Conservation (phyloP, 2,329 filamentous ascomycete species). For the Hyphodiscus sp. region DNA sequence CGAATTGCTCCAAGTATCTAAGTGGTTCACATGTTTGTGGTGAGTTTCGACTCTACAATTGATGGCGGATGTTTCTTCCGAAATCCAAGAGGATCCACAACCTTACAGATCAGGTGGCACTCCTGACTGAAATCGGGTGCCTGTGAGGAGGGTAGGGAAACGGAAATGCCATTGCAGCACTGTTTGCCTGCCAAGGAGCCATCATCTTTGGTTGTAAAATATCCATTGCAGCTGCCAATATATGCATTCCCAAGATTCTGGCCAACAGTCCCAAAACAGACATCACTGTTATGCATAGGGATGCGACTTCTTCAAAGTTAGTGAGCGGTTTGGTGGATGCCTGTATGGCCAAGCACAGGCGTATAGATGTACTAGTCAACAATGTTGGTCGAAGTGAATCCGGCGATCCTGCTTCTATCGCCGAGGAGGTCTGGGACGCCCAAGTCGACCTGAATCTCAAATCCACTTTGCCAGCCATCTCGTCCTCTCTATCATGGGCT, state of each 20-base stretch:
- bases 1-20: too few relatives aligned
- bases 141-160: not conserved
- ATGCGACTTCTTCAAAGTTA: conserved; percentile 46
- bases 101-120: conserved; percentile 37
- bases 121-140: conserved; percentile 35
- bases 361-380: conserved; percentile 52
- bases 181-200: conserved; percentile 42
- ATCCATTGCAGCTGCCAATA: conserved; percentile 34
- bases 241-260: conserved; percentile 35
- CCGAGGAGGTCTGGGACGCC: conserved; percentile 42
- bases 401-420: conserved; percentile 41
- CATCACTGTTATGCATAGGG: conserved; percentile 38
- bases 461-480: not conserved
- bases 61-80: conserved; percentile 19
- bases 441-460: not conserved
- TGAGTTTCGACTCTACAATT: not conserved
- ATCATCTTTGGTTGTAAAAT: conserved; percentile 45
- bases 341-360: conserved; percentile 40
- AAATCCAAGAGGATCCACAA: conserved; percentile 30
- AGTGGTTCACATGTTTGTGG: too few relatives aligned
- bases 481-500: not conserved
- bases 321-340: conserved; percentile 47
- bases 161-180: conserved; percentile 36
- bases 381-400: conserved; percentile 52
- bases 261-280: conserved; percentile 31